phyloP scores from a whole-genome alignment of 805 yeast genomes.

The Maudiozyma pseudohumilis region DNA sequence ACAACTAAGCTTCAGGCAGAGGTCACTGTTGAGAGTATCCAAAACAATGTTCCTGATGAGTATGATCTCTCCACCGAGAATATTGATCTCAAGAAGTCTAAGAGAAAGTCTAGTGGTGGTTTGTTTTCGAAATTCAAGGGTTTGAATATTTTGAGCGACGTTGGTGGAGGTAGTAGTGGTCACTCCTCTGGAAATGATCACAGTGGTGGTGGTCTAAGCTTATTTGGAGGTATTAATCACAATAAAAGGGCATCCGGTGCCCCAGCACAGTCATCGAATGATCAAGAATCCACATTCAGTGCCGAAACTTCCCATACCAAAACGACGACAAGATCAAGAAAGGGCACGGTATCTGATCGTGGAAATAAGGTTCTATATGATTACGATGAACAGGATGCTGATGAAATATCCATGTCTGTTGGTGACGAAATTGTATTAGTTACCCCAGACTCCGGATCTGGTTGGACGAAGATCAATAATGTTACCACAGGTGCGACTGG shows the following conservation, averaged over 20 bases:
- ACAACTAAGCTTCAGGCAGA: conserved; percentile 63
- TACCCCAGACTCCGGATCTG: conserved; percentile 76
- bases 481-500: conserved; percentile 45
- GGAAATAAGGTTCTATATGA: conserved; percentile 48
- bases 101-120: conserved; percentile 39
- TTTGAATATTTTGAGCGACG: conserved; percentile 2
- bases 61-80: conserved; percentile 54
- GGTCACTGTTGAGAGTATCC: conserved; percentile 85
- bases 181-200: neutral
- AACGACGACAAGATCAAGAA: neutral
- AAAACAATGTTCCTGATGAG: conserved; percentile 63
- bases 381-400: conserved; percentile 61
- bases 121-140: conserved; percentile 36
- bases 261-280: neutral
- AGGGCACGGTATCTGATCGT: neutral
- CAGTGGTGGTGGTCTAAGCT: conserved; percentile 1
- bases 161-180: neutral
- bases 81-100: conserved; percentile 34
- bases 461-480: conserved; percentile 74
- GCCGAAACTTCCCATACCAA: conserved; percentile 3
- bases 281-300: conserved; percentile 6
- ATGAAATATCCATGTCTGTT: conserved; percentile 53
- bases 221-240: neutral
- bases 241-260: neutral
- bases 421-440: conserved; percentile 55